These are phyloP conservation scores for Alopecurus myosuroides DNA, from an alignment of 176 grass and related monocot species.

Conservation along the genomic window DNA sequence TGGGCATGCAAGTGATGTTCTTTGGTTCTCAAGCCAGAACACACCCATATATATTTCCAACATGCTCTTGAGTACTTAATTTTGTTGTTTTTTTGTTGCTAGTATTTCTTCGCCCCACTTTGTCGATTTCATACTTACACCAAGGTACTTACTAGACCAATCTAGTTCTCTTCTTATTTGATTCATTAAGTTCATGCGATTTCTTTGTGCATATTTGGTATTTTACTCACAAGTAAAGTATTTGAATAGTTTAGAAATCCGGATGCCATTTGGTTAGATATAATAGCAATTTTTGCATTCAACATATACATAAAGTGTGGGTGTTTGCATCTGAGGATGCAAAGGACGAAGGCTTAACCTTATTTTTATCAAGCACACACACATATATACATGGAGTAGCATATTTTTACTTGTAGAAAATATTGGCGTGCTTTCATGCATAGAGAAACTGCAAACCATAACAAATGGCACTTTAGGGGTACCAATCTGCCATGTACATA, in stretches of 20 bases:
- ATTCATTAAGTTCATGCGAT: not conserved
- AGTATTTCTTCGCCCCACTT: not conserved
- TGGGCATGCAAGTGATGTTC: constrained; percentile 6
- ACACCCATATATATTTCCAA: not conserved
- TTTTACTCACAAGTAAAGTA: not conserved
- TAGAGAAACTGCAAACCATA: not conserved
- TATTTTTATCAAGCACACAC: no score
- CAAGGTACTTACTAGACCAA: constrained; percentile 21
- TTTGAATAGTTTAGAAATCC: not conserved
- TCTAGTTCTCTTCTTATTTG: not conserved
- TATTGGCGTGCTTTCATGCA: not conserved
- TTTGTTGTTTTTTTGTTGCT: not conserved
- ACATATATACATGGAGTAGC: not conserved
- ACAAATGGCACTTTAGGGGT: not conserved
- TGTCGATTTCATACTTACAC: not conserved
- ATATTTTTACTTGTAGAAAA: not conserved
- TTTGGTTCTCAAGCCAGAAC: constrained; percentile 16
- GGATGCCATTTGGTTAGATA: not conserved
- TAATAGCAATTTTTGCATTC: not conserved
- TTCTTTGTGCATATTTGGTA: not conserved
- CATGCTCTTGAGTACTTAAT: constrained; percentile 1
- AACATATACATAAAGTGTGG: not conserved
- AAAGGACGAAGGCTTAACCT: no score
- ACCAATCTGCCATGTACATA: not conserved
- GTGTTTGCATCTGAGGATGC: no score